Base-by-base conservation (phyloP, 208 protist species). In the Angomonas ambiguus region DNA sequence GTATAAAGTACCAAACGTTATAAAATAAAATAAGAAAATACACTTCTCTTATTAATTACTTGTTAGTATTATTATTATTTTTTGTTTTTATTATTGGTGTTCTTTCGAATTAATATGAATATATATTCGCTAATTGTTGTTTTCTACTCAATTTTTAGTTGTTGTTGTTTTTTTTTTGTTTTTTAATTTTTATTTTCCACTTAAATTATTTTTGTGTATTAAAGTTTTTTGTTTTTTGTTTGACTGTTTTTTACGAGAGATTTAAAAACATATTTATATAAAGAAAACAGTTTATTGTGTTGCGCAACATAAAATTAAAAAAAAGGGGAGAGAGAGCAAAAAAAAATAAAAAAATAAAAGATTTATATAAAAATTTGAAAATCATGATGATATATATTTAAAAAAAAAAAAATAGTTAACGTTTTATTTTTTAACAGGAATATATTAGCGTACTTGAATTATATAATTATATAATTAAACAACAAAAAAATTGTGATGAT, bases 301-400 rank as follows among this genome's bases (percentile, higher is more conserved):
- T 20, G 49, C 16, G 28, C 22, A 55, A 20, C 6, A 55, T 4
- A 5, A n/a, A 16, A 8, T 16, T 5, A n/a, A 45, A 45, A 18
- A 32, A 18, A 32, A 27, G 49, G 2, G 10, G 25, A 30, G 48
- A 66, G 5, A 42, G 25, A 72, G 42, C 62, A 33, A 35, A 58
- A 69, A 58, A 57, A 58, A 65, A 28, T 53, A 22, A 41, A 67
- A 3, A 56, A 56, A 56, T 28, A 56, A 56, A 56, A 8, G 49
- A 11, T 13, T 56, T 25, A 5, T 56, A 8, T 56, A 28, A 5
- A 56, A 56, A 56, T 28, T n/a, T 5, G 49, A 28, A 56, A 48
- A 11, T 18, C 13, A n/a, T 48, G 11, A 18, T 48, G 13, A 48
- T 20, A 20, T 48, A 18, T 48, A 48, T 48, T 20, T 18, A 27